Conservation (phyloP, 202 grass and related monocot genomes). For the Zizania palustris region DNA sequence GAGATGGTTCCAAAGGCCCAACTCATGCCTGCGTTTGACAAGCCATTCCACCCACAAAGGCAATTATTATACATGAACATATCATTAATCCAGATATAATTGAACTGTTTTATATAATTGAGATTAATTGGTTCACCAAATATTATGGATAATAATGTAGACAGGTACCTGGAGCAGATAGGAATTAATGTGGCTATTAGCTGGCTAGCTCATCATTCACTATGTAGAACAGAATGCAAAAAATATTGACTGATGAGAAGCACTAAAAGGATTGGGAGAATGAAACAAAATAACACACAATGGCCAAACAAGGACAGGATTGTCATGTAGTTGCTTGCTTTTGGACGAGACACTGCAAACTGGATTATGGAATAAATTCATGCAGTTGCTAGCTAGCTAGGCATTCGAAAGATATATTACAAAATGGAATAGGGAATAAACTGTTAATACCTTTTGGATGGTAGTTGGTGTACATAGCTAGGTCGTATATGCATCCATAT, state of each 20-base stretch:
- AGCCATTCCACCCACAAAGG: constrained; percentile 87
- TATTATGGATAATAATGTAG: constrained; percentile 28
- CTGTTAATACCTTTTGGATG: constrained; percentile 6
- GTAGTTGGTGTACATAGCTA: constrained; percentile 12
- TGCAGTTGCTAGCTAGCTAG: not conserved
- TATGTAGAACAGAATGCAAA: not conserved
- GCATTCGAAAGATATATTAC: not conserved
- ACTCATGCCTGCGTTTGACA: constrained; percentile 94
- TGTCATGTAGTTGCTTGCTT: not conserved
- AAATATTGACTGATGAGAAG: not conserved
- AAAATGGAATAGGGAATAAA: not conserved
- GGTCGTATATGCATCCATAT: not conserved
- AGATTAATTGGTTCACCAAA: constrained; percentile 27
- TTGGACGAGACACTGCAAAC: not conserved
- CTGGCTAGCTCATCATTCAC: not conserved
- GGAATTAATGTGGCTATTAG: not conserved
- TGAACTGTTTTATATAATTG: constrained; percentile 13
- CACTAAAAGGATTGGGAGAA: not conserved
- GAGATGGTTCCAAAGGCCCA: constrained; percentile 98
- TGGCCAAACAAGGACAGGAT: constrained; percentile 4
- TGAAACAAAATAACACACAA: not conserved
- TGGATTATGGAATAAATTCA: not conserved
- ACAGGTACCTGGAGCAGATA: too few relatives aligned
- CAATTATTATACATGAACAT: constrained; percentile 43
- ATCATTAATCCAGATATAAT: constrained; percentile 30